phyloP scores from a whole-genome alignment of 805 yeast genomes.

The Candida ulmi region DNA sequence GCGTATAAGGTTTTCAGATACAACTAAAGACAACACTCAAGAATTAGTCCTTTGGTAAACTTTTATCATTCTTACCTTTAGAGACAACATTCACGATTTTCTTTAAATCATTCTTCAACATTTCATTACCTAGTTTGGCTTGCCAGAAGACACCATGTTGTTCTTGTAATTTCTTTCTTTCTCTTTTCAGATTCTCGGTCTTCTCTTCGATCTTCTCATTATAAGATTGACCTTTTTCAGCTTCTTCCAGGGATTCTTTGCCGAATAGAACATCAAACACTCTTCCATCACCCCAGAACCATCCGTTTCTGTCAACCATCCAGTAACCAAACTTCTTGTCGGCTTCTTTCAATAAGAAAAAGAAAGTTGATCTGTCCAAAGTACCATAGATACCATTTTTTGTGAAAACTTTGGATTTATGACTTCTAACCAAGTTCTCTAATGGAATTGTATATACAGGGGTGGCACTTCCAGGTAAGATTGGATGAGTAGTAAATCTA shows the following conservation, averaged over 20 bases:
- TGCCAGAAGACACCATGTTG: slow-evolving; percentile 20
- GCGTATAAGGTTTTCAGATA: too few species aligned
- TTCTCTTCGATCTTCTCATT: slow-evolving; percentile 18
- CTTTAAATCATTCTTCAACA: slow-evolving; percentile 17
- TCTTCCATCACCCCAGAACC: slow-evolving; percentile 91
- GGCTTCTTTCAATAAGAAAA: slow-evolving; percentile 63
- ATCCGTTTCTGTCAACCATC: slow-evolving; percentile 76
- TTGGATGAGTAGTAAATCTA: slow-evolving; percentile 67
- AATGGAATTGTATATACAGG: slow-evolving; percentile 65
- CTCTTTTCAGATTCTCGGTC: slow-evolving; percentile 14
- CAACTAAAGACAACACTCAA: too few species aligned
- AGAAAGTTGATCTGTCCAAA: slow-evolving; percentile 65
- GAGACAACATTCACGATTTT: slow-evolving; percentile 15
- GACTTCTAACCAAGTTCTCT: slow-evolving; percentile 46
- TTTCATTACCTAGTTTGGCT: slow-evolving; percentile 13
- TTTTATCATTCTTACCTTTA: slow-evolving; percentile 4
- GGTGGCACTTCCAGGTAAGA: slow-evolving; percentile 69
- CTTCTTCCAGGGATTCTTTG: slow-evolving; percentile 68
- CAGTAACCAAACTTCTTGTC: slow-evolving; percentile 50
- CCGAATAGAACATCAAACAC: slow-evolving; percentile 80
- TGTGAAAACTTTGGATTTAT: slow-evolving; percentile 68
- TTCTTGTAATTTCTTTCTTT: slow-evolving; percentile 14
- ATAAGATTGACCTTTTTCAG: slow-evolving; percentile 38
- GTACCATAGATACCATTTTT: slow-evolving; percentile 89
- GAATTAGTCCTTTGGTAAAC: too few species aligned